These are phyloP conservation scores for Starmerella potacharoeniae DNA, from an alignment of 805 yeast genomes.

Conservation along the genomic window DNA sequence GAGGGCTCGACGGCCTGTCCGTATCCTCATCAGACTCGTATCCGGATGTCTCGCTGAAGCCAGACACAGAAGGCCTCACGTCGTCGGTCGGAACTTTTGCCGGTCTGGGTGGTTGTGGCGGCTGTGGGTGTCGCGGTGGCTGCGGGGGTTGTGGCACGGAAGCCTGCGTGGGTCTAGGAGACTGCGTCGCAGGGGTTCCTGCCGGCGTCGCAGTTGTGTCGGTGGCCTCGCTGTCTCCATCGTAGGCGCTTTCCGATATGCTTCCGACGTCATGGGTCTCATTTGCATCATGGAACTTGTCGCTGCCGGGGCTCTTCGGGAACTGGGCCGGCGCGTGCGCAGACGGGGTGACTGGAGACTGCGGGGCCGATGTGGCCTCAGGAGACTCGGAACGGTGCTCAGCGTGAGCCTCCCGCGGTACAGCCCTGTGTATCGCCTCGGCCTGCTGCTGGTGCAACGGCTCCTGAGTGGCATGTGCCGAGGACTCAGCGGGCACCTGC, in stretches of 20 bases:
- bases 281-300: background rate
- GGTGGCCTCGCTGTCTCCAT: conserved; percentile 5
- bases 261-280: background rate
- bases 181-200: background rate
- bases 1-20: background rate
- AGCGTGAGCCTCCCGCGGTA: background rate
- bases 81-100: background rate
- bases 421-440: background rate
- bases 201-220: background rate
- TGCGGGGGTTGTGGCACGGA: conserved; percentile 4
- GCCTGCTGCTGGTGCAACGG: background rate
- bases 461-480: background rate
- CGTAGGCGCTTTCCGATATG: conserved; percentile 4
- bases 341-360: background rate
- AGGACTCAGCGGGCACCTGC: background rate
- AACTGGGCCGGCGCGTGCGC: background rate
- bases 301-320: conserved; percentile 7
- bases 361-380: background rate
- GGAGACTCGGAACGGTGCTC: background rate
- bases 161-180: background rate
- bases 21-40: conserved; percentile 9
- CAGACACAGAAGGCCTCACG: background rate
- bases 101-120: conserved; percentile 4
- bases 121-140: conserved; percentile 9
- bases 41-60: conserved; percentile 2